A percentile compares a stretch with the other conserved stretches of the same genome.
phyloP scores from a whole-genome alignment of 108 stramenopile genomes.

The Nannochloropsis salina region DNA sequence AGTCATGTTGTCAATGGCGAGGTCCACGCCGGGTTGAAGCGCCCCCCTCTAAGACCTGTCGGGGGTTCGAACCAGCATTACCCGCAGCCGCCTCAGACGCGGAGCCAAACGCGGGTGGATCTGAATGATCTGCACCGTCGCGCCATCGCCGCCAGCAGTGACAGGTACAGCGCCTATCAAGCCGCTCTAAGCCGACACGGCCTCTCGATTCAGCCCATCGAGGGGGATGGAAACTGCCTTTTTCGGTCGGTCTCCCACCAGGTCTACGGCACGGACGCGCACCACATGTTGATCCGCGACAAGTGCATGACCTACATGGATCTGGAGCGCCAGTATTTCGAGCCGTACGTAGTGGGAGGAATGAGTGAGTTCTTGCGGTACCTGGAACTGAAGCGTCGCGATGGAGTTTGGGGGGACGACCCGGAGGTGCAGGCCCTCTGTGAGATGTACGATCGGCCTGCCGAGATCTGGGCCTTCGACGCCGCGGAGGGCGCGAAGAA shows the following conservation, averaged over 20 bases:
- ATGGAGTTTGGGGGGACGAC: conserved; percentile 89
- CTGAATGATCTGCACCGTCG: background rate
- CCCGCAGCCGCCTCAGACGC: background rate
- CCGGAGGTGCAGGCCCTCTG: conserved; percentile 90
- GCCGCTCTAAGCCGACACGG: conserved; percentile 25
- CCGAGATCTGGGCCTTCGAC: conserved; percentile 70
- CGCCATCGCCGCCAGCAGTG: background rate
- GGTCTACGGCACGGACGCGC: conserved; percentile 80
- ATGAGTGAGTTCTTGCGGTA: conserved; percentile 60
- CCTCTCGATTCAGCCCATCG: conserved; percentile 48
- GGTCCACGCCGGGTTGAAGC: background rate
- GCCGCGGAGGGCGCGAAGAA: conserved; percentile 43
- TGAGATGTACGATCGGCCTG: conserved; percentile 85
- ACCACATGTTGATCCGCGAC: conserved; percentile 71
- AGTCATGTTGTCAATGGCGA: background rate
- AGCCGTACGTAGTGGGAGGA: conserved; percentile 68
- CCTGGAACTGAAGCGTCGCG: conserved; percentile 64
- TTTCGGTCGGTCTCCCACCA: conserved; percentile 89
- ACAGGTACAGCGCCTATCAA: conserved; percentile 32
- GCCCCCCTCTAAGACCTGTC: background rate
- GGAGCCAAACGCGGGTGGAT: background rate
- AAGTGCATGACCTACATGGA: conserved; percentile 87
- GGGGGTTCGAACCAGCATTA: background rate
- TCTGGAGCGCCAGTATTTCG: conserved; percentile 58
- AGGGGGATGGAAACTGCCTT: conserved; percentile 93